Percentiles rank a stretch among this genome's conserved stretches.
Evolutionary conservation across 2,329 filamentous ascomycete genomes (phyloP).

Genomic region (Dactylellina sp.): DNA sequence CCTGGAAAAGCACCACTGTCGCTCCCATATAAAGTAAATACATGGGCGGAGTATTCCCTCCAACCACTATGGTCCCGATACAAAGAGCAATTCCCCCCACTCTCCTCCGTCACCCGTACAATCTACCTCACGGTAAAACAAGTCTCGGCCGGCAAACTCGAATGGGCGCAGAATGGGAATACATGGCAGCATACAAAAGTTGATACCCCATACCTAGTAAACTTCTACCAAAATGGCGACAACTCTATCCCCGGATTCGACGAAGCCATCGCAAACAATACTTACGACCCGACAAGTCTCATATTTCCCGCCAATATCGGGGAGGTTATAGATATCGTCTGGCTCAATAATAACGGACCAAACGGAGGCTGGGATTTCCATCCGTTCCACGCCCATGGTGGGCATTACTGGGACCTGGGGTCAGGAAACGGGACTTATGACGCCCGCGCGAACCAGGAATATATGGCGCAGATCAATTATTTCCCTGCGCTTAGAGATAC

Average conservation of each 20-base stretch:
- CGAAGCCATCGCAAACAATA: conserved; percentile 67
- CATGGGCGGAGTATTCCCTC: conserved; percentile 68
- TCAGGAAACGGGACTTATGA: conserved; percentile 70
- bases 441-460: conserved; percentile 66
- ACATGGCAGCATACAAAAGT: conserved; percentile 65
- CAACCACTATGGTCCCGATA: conserved; percentile 62
- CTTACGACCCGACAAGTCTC: conserved; percentile 69
- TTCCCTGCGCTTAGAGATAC: conserved; percentile 65
- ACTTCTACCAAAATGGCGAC: conserved; percentile 68
- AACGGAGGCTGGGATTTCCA: conserved; percentile 66
- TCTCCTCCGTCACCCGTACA: conserved; percentile 68
- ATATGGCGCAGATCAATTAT: conserved; percentile 62
- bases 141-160: conserved; percentile 62
- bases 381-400: conserved; percentile 70
- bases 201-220: conserved; percentile 67
- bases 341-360: conserved; percentile 64
- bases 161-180: conserved; percentile 64
- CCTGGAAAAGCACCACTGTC: conserved; percentile 62
- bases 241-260: conserved; percentile 68
- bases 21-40: conserved; percentile 62
- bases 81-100: conserved; percentile 63
- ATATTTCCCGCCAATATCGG: conserved; percentile 70
- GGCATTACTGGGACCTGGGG: conserved; percentile 70
- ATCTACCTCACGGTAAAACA: conserved; percentile 67
- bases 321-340: conserved; percentile 70